Percentiles rank a stretch among this genome's conserved stretches.
Evolutionary conservation across 352 stramenopile species (phyloP).

Genomic region (Globisporangium paddicum): DNA sequence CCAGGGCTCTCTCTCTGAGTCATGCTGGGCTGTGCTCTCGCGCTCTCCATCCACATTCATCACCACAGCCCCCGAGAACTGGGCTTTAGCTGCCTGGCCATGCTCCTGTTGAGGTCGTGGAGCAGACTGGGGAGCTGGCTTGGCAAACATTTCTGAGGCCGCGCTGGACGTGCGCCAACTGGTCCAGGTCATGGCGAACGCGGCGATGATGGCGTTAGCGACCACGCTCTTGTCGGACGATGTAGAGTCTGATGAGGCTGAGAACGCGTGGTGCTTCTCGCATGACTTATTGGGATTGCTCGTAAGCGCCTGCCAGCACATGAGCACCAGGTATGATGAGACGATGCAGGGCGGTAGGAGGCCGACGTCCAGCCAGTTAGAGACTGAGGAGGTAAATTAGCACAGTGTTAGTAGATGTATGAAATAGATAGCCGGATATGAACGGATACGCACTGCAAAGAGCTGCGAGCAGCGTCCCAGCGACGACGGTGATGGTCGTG

Average conservation of each 20-base stretch:
- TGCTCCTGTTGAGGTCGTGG: neutral
- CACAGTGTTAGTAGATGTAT: neutral
- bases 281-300: constrained; percentile 53
- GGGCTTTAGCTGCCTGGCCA: neutral
- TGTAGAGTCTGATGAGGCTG: constrained; percentile 1
- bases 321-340: constrained; percentile 60
- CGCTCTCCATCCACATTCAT: constrained; percentile 26
- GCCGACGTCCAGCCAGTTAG: constrained; percentile 62
- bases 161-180: constrained; percentile 65
- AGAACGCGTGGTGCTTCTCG: constrained; percentile 9
- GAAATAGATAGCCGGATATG: neutral
- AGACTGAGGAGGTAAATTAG: constrained; percentile 32
- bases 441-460: constrained; percentile 26
- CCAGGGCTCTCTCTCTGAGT: constrained; percentile 63
- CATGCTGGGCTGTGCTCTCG: neutral
- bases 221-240: constrained; percentile 35
- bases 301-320: constrained; percentile 71
- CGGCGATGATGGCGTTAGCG: constrained; percentile 42
- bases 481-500: constrained; percentile 85
- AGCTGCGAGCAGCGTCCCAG: constrained; percentile 57
- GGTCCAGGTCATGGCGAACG: constrained; percentile 64
- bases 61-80: constrained; percentile 35
- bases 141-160: constrained; percentile 55
- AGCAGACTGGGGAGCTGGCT: constrained; percentile 5
- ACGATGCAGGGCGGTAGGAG: constrained; percentile 75